Conservation (phyloP, 2,329 filamentous ascomycete species). For the Rhinocladiella similis region DNA sequence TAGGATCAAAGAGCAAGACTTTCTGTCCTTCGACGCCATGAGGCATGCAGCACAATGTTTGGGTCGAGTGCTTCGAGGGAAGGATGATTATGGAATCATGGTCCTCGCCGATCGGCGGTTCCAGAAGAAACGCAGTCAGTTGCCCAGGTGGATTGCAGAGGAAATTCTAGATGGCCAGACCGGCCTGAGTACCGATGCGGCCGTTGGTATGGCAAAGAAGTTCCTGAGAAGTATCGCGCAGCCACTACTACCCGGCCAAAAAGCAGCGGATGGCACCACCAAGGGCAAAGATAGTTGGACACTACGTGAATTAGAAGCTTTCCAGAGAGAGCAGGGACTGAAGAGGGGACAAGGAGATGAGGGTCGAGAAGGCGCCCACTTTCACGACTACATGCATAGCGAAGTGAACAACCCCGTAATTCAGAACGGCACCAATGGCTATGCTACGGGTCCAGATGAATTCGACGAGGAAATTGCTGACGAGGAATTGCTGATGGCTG, state of each 20-base stretch:
- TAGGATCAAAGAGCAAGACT: constrained; percentile 94
- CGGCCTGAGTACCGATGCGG: constrained; percentile 94
- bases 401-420: constrained; percentile 24
- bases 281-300: constrained; percentile 88
- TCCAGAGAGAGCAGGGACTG: constrained; percentile 66
- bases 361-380: constrained; percentile 25
- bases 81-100: constrained; percentile 99
- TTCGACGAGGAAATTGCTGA: constrained; percentile 38
- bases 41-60: constrained; percentile 96
- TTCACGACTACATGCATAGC: constrained; percentile 31
- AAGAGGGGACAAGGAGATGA: constrained; percentile 51
- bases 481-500: constrained; percentile 39
- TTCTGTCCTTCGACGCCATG: constrained; percentile 98
- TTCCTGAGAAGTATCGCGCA: constrained; percentile 92
- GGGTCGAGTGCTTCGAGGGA: constrained; percentile 89
- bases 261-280: constrained; percentile 54
- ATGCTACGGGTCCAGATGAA: constrained; percentile 34
- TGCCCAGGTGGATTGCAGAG: constrained; percentile 96
- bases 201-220: constrained; percentile 81
- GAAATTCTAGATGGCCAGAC: constrained; percentile 81
- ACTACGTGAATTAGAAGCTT: constrained; percentile 70
- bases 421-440: constrained; percentile 21
- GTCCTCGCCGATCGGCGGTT: constrained; percentile 92
- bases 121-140: constrained; percentile 82
- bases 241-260: constrained; percentile 77